Evolutionary conservation across 192 early-diverging fungal species (phyloP).

Genomic region (Pecoramyces ruminantium): DNA sequence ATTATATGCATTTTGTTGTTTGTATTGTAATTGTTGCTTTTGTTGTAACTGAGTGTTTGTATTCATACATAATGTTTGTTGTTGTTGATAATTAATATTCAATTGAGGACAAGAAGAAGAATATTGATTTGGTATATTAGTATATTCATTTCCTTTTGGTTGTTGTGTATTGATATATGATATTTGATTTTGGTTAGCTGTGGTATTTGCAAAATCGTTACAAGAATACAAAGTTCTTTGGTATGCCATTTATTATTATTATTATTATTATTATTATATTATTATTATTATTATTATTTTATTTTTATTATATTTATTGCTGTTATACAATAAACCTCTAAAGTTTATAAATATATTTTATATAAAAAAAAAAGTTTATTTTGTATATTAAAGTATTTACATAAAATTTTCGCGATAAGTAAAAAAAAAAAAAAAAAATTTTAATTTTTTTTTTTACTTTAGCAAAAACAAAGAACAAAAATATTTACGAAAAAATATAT

Average conservation of each 20-base stretch:
- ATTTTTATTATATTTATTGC: no score
- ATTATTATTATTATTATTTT: no score
- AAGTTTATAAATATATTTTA: no score
- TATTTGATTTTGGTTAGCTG: not conserved
- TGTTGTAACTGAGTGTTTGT: not conserved
- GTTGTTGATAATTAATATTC: not conserved
- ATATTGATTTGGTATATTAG: not conserved
- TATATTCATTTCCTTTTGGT: not conserved
- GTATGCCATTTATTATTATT: not conserved
- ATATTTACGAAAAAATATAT: no score
- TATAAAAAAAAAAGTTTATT: no score
- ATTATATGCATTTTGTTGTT: not conserved
- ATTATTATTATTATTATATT: no score
- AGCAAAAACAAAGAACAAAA: no score
- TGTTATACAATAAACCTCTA: no score
- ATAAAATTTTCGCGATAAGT: no score
- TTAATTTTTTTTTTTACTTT: no score
- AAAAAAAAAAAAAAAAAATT: no score
- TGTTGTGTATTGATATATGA: not conserved
- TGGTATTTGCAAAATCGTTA: not conserved
- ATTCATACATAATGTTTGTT: not conserved
- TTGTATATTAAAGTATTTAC: no score
- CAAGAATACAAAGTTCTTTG: not conserved
- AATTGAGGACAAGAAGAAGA: not conserved
- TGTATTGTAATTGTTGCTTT: not conserved